These are phyloP conservation scores for Blastobotrys niveus DNA, from an alignment of 1,139 yeast genomes.

Conservation along the genomic window DNA sequence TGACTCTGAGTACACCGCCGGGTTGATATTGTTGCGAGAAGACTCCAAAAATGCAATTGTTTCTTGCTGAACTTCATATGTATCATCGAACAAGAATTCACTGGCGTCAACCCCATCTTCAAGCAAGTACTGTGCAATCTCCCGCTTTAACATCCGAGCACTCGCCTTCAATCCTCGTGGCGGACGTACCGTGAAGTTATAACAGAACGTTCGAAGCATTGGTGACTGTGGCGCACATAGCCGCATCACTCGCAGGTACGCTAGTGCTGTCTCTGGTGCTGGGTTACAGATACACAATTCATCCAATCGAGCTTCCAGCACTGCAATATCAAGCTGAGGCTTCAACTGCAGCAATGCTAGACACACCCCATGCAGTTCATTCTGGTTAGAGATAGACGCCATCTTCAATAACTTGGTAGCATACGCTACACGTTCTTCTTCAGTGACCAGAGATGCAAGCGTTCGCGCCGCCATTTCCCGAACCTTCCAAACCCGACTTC, in stretches of 20 bases:
- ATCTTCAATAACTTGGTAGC: constrained; percentile 18
- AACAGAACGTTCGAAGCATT: background rate
- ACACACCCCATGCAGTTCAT: constrained; percentile 53
- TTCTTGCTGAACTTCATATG: constrained; percentile 47
- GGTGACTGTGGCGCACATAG: constrained; percentile 4
- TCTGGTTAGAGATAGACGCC: constrained; percentile 33
- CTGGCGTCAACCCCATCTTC: background rate
- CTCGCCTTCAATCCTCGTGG: constrained; percentile 13
- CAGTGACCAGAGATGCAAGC: constrained; percentile 46
- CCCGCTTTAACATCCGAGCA: constrained; percentile 33
- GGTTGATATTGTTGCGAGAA: no score
- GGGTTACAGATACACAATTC: constrained; percentile 30
- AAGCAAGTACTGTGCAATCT: constrained; percentile 22
- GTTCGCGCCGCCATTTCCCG: constrained; percentile 81
- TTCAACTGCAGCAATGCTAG: constrained; percentile 37
- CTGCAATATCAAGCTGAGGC: background rate
- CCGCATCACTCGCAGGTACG: constrained; percentile 34
- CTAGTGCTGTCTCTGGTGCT: constrained; percentile 36
- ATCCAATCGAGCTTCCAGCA: constrained; percentile 21
- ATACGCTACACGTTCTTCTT: constrained; percentile 29
- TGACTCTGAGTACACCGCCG: background rate
- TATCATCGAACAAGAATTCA: constrained; percentile 30
- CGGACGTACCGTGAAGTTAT: background rate
- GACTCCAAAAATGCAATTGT: constrained; percentile 35
- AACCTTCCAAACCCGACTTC: constrained; percentile 65